Evolutionary conservation across 208 protist genomes (phyloP).

Genomic region (Wallacemonas sp.): DNA sequence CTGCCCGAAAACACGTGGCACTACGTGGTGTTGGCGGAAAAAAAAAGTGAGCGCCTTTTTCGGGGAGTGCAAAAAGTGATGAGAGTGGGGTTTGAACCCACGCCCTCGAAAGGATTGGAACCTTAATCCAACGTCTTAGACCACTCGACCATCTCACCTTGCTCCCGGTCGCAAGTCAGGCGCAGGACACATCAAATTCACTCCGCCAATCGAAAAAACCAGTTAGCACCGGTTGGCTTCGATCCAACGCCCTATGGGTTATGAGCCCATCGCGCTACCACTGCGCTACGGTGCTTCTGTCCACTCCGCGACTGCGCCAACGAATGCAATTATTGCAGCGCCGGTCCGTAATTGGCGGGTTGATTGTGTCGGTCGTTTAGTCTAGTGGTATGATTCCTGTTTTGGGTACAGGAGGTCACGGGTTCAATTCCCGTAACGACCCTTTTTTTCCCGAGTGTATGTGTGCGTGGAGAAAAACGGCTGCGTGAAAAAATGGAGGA

Average conservation of each 20-base stretch:
- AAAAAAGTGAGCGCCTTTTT: no score
- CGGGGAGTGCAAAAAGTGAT: slow-evolving; percentile 23
- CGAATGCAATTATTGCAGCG: not conserved
- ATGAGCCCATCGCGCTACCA: slow-evolving; percentile 95
- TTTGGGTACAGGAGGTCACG: slow-evolving; percentile 94
- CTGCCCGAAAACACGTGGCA: no score
- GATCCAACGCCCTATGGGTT: slow-evolving; percentile 95
- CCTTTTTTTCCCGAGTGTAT: slow-evolving; percentile 41
- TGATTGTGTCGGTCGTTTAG: slow-evolving; percentile 66
- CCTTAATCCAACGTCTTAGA: slow-evolving; percentile 43
- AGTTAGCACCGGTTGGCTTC: slow-evolving; percentile 93
- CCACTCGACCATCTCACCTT: slow-evolving; percentile 39
- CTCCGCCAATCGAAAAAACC: slow-evolving; percentile 40
- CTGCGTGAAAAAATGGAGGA: slow-evolving; percentile 67
- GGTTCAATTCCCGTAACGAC: slow-evolving; percentile 93
- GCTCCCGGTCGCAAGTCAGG: not conserved
- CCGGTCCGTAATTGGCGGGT: not conserved
- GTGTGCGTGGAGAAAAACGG: not conserved
- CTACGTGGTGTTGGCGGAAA: no score
- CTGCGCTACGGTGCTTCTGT: slow-evolving; percentile 91
- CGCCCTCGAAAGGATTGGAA: slow-evolving; percentile 37
- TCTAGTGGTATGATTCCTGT: slow-evolving; percentile 94
- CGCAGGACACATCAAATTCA: not conserved
- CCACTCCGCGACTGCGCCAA: accelerated
- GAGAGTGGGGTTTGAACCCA: slow-evolving; percentile 21